These are phyloP conservation scores for Colletotrichum limetticola DNA, from an alignment of 2,329 filamentous ascomycete genomes.

Conservation along the genomic window DNA sequence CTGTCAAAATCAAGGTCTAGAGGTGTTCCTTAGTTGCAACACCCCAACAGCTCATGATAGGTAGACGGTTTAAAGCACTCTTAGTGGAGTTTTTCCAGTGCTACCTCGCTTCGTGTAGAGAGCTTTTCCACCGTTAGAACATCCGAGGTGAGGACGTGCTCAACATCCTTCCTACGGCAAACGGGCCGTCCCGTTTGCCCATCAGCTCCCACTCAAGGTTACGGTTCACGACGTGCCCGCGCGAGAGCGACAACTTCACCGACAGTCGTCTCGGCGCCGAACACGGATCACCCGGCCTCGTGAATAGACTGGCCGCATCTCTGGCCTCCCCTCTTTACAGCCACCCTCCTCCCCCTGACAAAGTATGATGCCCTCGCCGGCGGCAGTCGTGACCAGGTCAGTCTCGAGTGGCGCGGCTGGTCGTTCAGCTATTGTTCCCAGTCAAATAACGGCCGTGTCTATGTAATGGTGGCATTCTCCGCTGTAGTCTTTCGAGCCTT, in stretches of 20 bases:
- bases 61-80: not conserved
- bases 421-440: not conserved
- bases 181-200: conserved; percentile 26
- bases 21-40: not conserved
- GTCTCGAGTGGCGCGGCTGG: not conserved
- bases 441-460: not conserved
- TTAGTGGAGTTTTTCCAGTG: not conserved
- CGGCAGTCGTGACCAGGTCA: conserved; percentile 13
- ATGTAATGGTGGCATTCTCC: not conserved
- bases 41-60: not conserved
- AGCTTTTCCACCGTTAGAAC: not conserved
- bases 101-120: not conserved
- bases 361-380: conserved; percentile 3
- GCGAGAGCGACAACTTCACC: conserved; percentile 5
- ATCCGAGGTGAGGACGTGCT: not conserved
- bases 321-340: not conserved
- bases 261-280: conserved; percentile 2
- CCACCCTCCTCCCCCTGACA: not conserved
- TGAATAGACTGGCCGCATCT: conserved; percentile 13
- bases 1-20: not conserved
- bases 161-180: not conserved
- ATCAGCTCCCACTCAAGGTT: conserved; percentile 8
- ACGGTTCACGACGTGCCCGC: not conserved
- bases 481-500: not conserved
- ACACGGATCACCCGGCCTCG: conserved; percentile 6